Base-by-base conservation (phyloP, 805 yeast species). In the Yamadazyma insecticola region DNA sequence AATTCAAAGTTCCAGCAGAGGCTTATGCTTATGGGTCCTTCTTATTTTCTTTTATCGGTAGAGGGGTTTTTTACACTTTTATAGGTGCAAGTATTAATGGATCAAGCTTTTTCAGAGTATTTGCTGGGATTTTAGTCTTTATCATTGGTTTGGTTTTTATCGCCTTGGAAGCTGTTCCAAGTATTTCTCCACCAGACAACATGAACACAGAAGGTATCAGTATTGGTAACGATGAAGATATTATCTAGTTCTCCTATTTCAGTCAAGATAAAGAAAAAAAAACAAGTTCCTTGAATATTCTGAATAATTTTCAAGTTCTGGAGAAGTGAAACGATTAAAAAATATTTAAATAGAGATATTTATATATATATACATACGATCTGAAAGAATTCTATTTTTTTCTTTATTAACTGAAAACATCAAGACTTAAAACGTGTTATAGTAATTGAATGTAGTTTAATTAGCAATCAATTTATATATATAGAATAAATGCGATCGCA, bases 171-270 rank as follows among this genome's bases (percentile, higher is more conserved):
- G 80, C 81, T 30, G 56, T 83, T 16, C 87, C 89, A 13, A 73
- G 82, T 38, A 64, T 85, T 24, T 79, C 83, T 32, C 81, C 88
- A 17, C 96, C 96, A 13, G 82, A 74, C 35, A 85, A 81, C 58
- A 85, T 87, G 84, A 82, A 55, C 40, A 57, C 66, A 6, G 71
- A 65, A 40, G 67, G 69, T 2, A 45, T 63, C 13, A 38, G 60
- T 22, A 52, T 63, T 26, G 67, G 64, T 2, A 53, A 55, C 25
- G 72, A 64, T 20, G 72, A 65, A 28, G 70, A 63, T 35, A 51
- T 60, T 29, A 50, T 60, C 36, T 57, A 43, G 40, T n/a, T n/a
- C n/a, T n/a, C n/a, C n/a, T n/a, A n/a, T n/a, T n/a, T n/a, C n/a
- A n/a, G n/a, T n/a, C n/a, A 19, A 19, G 21, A 19, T 19, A 10